A percentile compares a stretch with the other conserved stretches of the same genome.
phyloP scores from a whole-genome alignment of 768 basidiomycete species.

The Albatrellus ellisii region DNA sequence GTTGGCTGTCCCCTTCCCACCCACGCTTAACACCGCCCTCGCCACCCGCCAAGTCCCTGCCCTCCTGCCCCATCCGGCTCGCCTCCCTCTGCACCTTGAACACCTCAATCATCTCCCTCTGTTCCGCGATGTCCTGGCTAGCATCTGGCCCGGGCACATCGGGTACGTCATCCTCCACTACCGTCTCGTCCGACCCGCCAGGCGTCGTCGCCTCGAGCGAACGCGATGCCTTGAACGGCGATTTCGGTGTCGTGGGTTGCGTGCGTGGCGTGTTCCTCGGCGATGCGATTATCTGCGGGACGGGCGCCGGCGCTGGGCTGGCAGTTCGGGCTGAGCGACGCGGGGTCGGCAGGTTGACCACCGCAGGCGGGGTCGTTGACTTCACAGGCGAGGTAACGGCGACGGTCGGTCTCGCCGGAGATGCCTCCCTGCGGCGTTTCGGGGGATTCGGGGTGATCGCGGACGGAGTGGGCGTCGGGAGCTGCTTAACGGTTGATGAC shows the following conservation, averaged over 20 bases:
- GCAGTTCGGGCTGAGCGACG: conserved; percentile 31
- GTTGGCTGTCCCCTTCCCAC: conserved; percentile 41
- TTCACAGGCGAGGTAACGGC: conserved; percentile 11
- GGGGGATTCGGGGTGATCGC: conserved; percentile 20
- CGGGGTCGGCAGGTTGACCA: conserved; percentile 17
- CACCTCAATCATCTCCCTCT: conserved; percentile 61
- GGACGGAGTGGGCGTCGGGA: conserved; percentile 24
- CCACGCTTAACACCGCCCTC: conserved; percentile 28
- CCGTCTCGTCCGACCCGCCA: conserved; percentile 46
- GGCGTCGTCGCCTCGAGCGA: conserved; percentile 29
- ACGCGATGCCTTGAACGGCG: conserved; percentile 23
- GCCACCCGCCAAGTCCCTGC: conserved; percentile 12
- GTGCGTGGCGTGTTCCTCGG: too few relatives aligned
- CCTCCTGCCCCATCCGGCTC: conserved; percentile 14
- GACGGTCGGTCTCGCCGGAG: conserved; percentile 41
- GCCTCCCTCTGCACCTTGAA: conserved; percentile 52
- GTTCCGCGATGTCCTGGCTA: conserved; percentile 61
- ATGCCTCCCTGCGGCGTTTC: conserved; percentile 41
- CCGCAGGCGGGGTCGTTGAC: conserved; percentile 6
- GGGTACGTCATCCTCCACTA: conserved; percentile 44
- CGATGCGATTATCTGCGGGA: conserved; percentile 28
- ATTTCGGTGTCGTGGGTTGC: conserved; percentile 22
- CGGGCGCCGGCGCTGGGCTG: conserved; percentile 25
- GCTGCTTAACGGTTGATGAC: conserved; percentile 11
- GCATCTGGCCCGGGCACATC: conserved; percentile 46